Conservation (phyloP, 371 early-diverging fungal genomes). For the Massospora cicadina region DNA sequence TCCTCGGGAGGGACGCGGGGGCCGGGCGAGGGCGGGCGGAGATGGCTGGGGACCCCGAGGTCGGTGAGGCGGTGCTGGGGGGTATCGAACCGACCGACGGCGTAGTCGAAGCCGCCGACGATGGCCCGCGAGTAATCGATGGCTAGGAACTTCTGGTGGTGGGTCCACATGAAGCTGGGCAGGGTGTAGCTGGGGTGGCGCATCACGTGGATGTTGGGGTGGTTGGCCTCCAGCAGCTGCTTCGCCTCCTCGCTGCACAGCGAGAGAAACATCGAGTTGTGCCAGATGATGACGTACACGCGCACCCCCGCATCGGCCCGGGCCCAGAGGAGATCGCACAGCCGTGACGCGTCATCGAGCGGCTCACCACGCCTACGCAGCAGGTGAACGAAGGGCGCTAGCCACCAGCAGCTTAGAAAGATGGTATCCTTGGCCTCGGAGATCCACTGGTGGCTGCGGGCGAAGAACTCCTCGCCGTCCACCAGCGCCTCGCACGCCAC, state of each 20-base stretch:
- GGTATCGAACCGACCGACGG: constrained; percentile 5
- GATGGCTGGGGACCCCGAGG: background rate
- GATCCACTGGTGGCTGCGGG: background rate
- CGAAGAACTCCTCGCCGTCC: constrained; percentile 7
- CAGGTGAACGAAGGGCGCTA: background rate
- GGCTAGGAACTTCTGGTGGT: constrained; percentile 5
- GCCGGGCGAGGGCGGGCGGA: background rate
- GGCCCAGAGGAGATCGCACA: background rate
- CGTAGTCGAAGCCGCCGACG: constrained; percentile 7
- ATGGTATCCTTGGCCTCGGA: background rate
- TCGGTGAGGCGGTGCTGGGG: background rate
- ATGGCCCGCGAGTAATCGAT: constrained; percentile 1
- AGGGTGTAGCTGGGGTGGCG: background rate
- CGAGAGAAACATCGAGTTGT: background rate
- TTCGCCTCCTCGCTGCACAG: constrained; percentile 1
- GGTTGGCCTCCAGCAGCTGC: background rate
- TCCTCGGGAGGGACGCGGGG: background rate
- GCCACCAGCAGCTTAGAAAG: constrained; percentile 5
- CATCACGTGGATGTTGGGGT: constrained; percentile 4
- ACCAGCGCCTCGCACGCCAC: background rate
- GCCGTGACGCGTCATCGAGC: background rate
- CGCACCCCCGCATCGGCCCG: background rate
- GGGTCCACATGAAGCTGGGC: constrained; percentile 7
- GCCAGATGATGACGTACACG: background rate
- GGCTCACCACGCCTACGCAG: background rate